phyloP scores from a whole-genome alignment of 495 filamentous ascomycete genomes.

The Daldinia childiae region DNA sequence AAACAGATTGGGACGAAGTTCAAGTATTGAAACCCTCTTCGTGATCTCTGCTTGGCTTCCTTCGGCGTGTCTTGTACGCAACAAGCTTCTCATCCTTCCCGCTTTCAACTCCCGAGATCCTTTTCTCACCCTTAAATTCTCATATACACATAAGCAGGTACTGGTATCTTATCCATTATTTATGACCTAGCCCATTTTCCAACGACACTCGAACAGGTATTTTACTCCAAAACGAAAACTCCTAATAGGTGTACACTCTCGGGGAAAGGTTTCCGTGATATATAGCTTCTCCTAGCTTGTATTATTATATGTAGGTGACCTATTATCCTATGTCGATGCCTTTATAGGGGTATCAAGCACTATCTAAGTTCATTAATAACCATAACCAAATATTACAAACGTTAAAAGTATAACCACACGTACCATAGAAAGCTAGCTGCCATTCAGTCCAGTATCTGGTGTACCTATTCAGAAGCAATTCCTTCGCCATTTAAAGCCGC shows the following conservation, averaged over 20 bases:
- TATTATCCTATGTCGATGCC: too few species aligned
- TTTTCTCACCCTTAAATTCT: neutral
- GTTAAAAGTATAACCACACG: neutral
- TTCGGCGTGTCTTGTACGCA: constrained; percentile 19
- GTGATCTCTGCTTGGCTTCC: constrained; percentile 2
- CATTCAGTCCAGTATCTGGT: neutral
- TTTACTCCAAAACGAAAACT: too few species aligned
- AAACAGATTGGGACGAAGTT: too few species aligned
- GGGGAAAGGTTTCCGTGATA: too few species aligned
- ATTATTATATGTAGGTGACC: too few species aligned
- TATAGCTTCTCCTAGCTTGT: too few species aligned
- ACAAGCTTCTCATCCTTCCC: constrained; percentile 21
- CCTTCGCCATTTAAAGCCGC: constrained; percentile 17
- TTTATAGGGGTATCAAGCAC: neutral
- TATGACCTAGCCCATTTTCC: too few species aligned
- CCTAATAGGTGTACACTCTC: too few species aligned
- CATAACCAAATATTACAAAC: neutral
- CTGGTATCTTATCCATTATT: too few species aligned
- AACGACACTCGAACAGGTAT: too few species aligned
- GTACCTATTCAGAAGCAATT: constrained; percentile 26
- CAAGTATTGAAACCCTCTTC: neutral
- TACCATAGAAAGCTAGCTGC: neutral
- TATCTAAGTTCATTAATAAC: neutral
- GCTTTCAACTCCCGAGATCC: constrained; percentile 1
- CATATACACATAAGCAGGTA: too few species aligned